phyloP scores from a whole-genome alignment of 2,329 filamentous ascomycete genomes.

The Parascedosporium putredinis region DNA sequence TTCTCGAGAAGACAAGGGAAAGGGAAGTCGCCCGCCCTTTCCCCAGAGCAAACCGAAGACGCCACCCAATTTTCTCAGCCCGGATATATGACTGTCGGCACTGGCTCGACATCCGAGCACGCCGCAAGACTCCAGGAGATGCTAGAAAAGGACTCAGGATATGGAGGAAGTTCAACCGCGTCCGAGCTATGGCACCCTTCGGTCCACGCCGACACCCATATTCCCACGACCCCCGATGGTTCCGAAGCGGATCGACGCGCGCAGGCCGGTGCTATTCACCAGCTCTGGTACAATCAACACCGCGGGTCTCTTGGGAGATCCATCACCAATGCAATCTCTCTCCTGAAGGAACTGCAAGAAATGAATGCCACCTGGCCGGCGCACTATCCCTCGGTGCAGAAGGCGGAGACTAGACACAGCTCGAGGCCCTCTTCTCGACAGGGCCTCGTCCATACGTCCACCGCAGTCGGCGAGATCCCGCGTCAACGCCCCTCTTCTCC shows the following conservation, averaged over 20 bases:
- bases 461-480: slow-evolving; percentile 54
- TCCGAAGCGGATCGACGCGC: slow-evolving; percentile 26
- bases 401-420: slow-evolving; percentile 29
- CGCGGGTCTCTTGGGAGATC: slow-evolving; percentile 76
- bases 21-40: slow-evolving; percentile 36
- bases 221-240: slow-evolving; percentile 11
- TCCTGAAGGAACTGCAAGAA: slow-evolving; percentile 71
- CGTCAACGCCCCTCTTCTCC: slow-evolving; percentile 33
- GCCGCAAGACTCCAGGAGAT: slow-evolving; percentile 71
- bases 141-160: slow-evolving; percentile 82
- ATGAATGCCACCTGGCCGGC: slow-evolving; percentile 91
- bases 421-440: slow-evolving; percentile 40
- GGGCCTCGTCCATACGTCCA: slow-evolving; percentile 52
- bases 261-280: slow-evolving; percentile 79
- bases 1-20: slow-evolving; percentile 44
- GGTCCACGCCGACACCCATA: slow-evolving; percentile 16
- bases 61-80: slow-evolving; percentile 30
- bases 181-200: slow-evolving; percentile 39
- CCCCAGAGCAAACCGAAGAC: slow-evolving; percentile 17
- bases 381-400: slow-evolving; percentile 80
- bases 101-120: slow-evolving; percentile 69
- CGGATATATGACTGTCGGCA: slow-evolving; percentile 81
- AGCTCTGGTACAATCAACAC: slow-evolving; percentile 92
- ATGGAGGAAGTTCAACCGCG: slow-evolving; percentile 68
- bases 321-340: slow-evolving; percentile 77